Evolutionary conservation across 345 rosid species (phyloP).

Genomic region (Lepidium didymum): DNA sequence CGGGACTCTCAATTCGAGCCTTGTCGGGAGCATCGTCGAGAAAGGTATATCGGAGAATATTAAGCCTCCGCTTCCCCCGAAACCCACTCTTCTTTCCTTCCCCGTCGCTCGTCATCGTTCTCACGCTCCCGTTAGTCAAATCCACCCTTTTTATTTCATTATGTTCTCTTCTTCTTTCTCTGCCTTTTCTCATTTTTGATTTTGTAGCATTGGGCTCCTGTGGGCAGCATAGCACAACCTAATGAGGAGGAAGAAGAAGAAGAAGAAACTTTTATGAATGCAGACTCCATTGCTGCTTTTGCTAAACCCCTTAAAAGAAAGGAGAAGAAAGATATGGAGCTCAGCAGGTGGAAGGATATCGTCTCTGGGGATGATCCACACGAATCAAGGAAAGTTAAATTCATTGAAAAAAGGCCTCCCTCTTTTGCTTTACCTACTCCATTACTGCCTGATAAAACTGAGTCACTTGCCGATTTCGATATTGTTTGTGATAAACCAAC

Average conservation of each 20-base stretch:
- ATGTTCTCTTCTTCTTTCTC: background rate
- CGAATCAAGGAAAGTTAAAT: slow-evolving; percentile 10
- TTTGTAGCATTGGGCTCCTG: slow-evolving; percentile 59
- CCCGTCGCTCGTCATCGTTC: slow-evolving; percentile 94
- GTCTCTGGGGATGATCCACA: slow-evolving; percentile 16
- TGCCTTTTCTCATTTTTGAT: background rate
- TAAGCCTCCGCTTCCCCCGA: slow-evolving; percentile 45
- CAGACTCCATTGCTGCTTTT: slow-evolving; percentile 40
- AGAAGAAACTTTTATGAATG: slow-evolving; percentile 31
- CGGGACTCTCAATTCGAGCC: slow-evolving; percentile 14
- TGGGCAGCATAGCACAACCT: slow-evolving; percentile 11
- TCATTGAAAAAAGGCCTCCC: background rate
- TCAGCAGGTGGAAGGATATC: slow-evolving; percentile 47
- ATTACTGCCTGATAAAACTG: background rate
- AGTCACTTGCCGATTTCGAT: background rate
- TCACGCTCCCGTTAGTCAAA: slow-evolving; percentile 63
- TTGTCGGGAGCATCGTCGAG: slow-evolving; percentile 69
- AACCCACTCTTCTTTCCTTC: slow-evolving; percentile 58
- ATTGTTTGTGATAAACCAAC: slow-evolving; percentile 17
- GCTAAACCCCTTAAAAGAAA: slow-evolving; percentile 69
- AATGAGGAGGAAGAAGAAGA: slow-evolving; percentile 29
- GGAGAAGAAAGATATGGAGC: slow-evolving; percentile 49
- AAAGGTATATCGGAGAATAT: slow-evolving; percentile 40
- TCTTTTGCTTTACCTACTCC: slow-evolving; percentile 5
- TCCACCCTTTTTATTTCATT: background rate